Evolutionary conservation across 768 basidiomycete genomes (phyloP), one percentile per base, ranked within the genome.

Genomic region (Boletus rex-veris): DNA sequence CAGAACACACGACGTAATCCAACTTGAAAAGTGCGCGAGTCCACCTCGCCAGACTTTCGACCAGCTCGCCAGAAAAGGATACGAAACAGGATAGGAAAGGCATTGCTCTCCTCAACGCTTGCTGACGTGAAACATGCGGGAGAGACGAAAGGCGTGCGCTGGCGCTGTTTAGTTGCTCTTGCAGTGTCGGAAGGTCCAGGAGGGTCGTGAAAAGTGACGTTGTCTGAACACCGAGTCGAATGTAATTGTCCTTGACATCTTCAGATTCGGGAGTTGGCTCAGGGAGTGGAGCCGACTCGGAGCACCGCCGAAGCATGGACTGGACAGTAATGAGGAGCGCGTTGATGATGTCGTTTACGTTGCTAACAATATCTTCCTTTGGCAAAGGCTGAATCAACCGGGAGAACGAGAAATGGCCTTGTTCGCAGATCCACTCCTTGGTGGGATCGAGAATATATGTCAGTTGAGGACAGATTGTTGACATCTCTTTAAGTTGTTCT

Each of bases 11-110:
- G 39, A 96, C 78, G 65, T 85, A 88, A 59, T 83, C 77, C 54
- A 98, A 76, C 71, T 98, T 98, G 79, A 95, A 88, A 16, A 91
- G 69, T 12, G 90, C 73, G 64, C 86, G 83, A 16, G 83, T 83
- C 85, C 90, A 92, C 39, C 77, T 73, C 21, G 76, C 74, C 48
- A 84, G 81, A 11, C 72, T 69, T 3, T 69, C 59, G n/a, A 96
- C 69, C 48, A 90, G 81, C 38, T 77, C 76, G 30, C 78, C 71
- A 21, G 79, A 79, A 14, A 92, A 75, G 18, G 73, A 62, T 9
- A 80, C 59, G 68, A 92, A 94, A 21, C 72, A 70, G 3, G 81
- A 71, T 21, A 96, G 67, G 81, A 97, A 97, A 1, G 95, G 92
- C 9, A 86, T 58, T n/a, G 85, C 57, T 58, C 80, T 73, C 62